phyloP scores from a whole-genome alignment of 108 stramenopile species.

The Bacterosira constricta region DNA sequence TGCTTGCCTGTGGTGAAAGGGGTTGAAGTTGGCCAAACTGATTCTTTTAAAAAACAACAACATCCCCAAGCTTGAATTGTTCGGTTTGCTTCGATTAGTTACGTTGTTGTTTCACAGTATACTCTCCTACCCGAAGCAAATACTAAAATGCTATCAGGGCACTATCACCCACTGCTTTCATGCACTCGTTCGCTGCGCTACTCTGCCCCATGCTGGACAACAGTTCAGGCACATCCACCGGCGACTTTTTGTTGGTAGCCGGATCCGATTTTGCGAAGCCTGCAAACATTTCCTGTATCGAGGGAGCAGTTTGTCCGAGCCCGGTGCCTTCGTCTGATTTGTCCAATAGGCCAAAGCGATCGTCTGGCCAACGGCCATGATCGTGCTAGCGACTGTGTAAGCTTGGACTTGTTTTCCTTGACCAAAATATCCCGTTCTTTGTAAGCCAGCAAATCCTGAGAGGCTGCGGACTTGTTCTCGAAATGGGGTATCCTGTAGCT shows the following conservation, averaged over 20 bases:
- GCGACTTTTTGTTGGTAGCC: conserved; percentile 10
- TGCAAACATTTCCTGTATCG: neutral
- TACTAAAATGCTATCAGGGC: conserved; percentile 10
- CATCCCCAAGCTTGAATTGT: neutral
- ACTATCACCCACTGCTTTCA: neutral
- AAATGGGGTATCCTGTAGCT: neutral
- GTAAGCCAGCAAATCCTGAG: conserved; percentile 1
- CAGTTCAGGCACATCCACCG: conserved; percentile 4
- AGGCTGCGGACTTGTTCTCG: neutral
- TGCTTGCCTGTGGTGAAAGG: neutral
- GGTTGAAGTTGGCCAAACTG: neutral
- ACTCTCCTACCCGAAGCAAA: conserved; percentile 12
- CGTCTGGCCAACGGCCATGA: conserved; percentile 18
- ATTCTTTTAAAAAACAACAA: conserved; percentile 1
- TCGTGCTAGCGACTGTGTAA: conserved; percentile 1
- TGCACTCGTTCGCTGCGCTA: neutral
- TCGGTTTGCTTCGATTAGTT: conserved; percentile 2
- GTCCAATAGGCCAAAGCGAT: neutral
- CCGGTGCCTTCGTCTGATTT: conserved; percentile 1
- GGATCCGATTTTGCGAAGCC: conserved; percentile 9
- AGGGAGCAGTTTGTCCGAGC: neutral
- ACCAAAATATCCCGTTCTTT: conserved; percentile 4
- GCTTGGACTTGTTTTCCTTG: neutral
- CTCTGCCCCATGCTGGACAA: neutral
- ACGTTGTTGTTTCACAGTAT: neutral